Evolutionary conservation across 345 rosid genomes (phyloP), one percentile per base, ranked within the genome.

Genomic region (Syzygium oleosum): DNA sequence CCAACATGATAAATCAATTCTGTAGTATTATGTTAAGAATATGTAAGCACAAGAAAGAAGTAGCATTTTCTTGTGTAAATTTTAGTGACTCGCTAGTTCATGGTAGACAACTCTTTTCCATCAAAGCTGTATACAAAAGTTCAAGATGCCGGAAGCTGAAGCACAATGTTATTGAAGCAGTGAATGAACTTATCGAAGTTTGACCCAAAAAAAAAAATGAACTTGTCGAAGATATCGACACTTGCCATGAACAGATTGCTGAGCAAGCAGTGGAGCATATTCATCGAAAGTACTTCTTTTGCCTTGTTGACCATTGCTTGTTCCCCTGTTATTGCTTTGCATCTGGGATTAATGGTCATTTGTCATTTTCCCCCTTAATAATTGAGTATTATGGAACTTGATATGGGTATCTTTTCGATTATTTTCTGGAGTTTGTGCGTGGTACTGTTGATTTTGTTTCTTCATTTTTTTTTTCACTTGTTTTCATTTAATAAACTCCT

Each of bases 211-310:
- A 43, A 43, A 43, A 43, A 43, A 43, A 1, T n/a, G 43, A 5
- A 41, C 43, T 41, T 41, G 94, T 98, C 90, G 95, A 93, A 84
- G 99, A 97, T 85, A 96, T 97, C 88, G 87, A 90, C 88, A 95
- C 97, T 73, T 98, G 99, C 90, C 98, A 97, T 90, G 99, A 98
- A 88, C 98, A 94, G 95, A 98, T 98, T 73, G 98, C 99, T 55
- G 99, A 98, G 91, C 99, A 98, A 92, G 99, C 99, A 11, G 93
- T 98, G 85, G 99, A 98, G 92, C 99, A 98, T 92, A 98, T 97
- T 90, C 99, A 98, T 93, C 99, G 97, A 54, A 97, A 98, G 99
- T 98, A 97, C 61, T 61, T 87, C 46, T 34, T 73, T 79, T 78
- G 84, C 59, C 51, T 85, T 85, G 43, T 88, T 84, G 43, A 34